Conservation (phyloP, 2,329 filamentous ascomycete genomes). For the Thermomyces lanuginosus region DNA sequence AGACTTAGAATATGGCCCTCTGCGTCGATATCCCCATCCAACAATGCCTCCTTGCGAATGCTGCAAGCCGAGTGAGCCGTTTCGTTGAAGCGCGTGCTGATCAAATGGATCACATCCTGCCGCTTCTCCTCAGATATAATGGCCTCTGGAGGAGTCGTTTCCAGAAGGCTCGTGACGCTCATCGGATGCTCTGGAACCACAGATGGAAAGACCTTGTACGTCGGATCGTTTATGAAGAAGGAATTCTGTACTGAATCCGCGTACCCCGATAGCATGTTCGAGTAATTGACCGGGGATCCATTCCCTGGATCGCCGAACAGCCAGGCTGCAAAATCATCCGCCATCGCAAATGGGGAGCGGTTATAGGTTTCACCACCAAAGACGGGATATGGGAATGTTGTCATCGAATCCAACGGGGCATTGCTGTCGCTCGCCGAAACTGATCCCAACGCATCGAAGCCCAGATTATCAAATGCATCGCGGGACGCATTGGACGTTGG, state of each 20-base stretch:
- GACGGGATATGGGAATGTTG: slow-evolving; percentile 50
- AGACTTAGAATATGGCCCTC: slow-evolving; percentile 54
- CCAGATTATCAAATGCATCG: too few species aligned
- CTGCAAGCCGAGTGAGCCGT: slow-evolving; percentile 57
- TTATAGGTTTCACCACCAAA: slow-evolving; percentile 73
- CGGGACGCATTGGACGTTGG: too few species aligned
- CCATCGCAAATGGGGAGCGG: slow-evolving; percentile 74
- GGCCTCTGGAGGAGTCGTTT: slow-evolving; percentile 62
- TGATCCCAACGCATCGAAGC: slow-evolving; percentile 13
- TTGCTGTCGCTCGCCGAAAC: slow-evolving; percentile 13
- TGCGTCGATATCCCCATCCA: slow-evolving; percentile 59
- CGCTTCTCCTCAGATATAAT: slow-evolving; percentile 77
- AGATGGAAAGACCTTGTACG: slow-evolving; percentile 32
- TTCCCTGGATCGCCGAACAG: slow-evolving; percentile 56
- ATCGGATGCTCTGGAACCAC: slow-evolving; percentile 57
- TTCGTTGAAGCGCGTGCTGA: slow-evolving; percentile 67
- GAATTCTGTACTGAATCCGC: slow-evolving; percentile 29
- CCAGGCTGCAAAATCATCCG: slow-evolving; percentile 75
- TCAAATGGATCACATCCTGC: slow-evolving; percentile 64
- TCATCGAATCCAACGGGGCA: slow-evolving; percentile 20
- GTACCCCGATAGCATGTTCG: slow-evolving; percentile 24
- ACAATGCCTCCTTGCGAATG: slow-evolving; percentile 57
- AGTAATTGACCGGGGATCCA: slow-evolving; percentile 33
- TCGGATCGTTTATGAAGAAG: slow-evolving; percentile 35
- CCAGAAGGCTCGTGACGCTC: slow-evolving; percentile 73